Percentiles rank a stretch among this genome's conserved stretches.
These are phyloP conservation scores for Dorcoceras hygrometricum DNA, from an alignment of 257 asterid genomes.

Conservation along the genomic window DNA sequence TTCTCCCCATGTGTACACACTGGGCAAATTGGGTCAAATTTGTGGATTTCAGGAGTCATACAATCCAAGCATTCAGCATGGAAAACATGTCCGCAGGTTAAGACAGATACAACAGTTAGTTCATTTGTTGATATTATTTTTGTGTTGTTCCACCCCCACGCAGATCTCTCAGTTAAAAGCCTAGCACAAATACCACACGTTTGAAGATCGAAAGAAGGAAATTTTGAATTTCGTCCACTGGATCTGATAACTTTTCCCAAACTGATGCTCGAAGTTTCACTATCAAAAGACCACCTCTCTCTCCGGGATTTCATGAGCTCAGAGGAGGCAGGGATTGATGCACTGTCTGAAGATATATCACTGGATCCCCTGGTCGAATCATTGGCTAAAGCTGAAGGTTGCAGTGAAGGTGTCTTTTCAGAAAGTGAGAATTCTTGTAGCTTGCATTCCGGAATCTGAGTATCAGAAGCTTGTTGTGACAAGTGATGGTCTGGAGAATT, in stretches of 20 bases:
- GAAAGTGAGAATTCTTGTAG: constrained; percentile 73
- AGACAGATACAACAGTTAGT: constrained; percentile 79
- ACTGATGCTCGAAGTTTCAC: constrained; percentile 58
- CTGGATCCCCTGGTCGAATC: constrained; percentile 71
- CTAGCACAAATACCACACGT: constrained; percentile 82
- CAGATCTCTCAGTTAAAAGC: constrained; percentile 65
- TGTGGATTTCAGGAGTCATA: constrained; percentile 77
- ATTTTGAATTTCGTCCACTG: constrained; percentile 49
- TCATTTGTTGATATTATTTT: constrained; percentile 63
- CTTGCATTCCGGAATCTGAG: constrained; percentile 56
- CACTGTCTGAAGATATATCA: constrained; percentile 82
- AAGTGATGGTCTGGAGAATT: constrained; percentile 67
- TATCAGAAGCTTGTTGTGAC: constrained; percentile 69
- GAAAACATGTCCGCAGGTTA: constrained; percentile 84
- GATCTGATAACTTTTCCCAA: constrained; percentile 59
- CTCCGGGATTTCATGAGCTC: constrained; percentile 57
- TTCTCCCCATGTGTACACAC: constrained; percentile 92
- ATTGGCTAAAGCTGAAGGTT: constrained; percentile 61
- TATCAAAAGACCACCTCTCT: constrained; percentile 96
- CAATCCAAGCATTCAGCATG: constrained; percentile 94
- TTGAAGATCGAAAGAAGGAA: constrained; percentile 58
- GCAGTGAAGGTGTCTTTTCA: constrained; percentile 60
- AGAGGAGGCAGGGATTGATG: constrained; percentile 77
- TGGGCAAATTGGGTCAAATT: constrained; percentile 88
- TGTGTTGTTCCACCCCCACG: constrained; percentile 67